Percentiles rank a stretch among this genome's conserved stretches.
Evolutionary conservation across 805 yeast genomes (phyloP).

Genomic region (Metschnikowia picachoensis): DNA sequence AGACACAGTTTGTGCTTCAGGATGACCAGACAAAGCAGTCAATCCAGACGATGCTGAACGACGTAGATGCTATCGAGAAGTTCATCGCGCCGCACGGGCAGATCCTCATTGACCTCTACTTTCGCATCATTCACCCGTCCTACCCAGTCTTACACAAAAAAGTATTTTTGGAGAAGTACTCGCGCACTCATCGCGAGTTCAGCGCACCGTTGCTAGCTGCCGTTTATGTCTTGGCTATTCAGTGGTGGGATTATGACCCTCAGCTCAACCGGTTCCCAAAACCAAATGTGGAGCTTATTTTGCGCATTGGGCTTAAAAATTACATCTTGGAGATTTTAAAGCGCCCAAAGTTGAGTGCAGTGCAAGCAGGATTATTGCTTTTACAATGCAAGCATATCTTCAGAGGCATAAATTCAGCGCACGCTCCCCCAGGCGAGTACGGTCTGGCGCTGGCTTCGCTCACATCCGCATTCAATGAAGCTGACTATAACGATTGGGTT

Average conservation of each 20-base stretch:
- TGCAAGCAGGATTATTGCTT: slow-evolving; percentile 80
- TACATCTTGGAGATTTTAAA: slow-evolving; percentile 74
- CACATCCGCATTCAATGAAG: slow-evolving; percentile 22
- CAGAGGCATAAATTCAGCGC: slow-evolving; percentile 13
- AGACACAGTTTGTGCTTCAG: slow-evolving; percentile 70
- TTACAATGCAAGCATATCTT: slow-evolving; percentile 57
- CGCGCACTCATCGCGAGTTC: slow-evolving; percentile 86
- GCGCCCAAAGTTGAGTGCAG: slow-evolving; percentile 86
- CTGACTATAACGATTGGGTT: slow-evolving; percentile 72
- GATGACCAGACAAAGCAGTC: slow-evolving; percentile 76
- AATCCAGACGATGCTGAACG: slow-evolving; percentile 65
- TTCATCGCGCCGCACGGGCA: slow-evolving; percentile 92
- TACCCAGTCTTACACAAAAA: slow-evolving; percentile 89
- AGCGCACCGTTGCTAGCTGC: slow-evolving; percentile 90
- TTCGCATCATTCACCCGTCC: slow-evolving; percentile 83
- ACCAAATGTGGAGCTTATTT: slow-evolving; percentile 59
- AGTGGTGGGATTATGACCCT: slow-evolving; percentile 93
- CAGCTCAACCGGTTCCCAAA: slow-evolving; percentile 69
- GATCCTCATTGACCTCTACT: slow-evolving; percentile 71
- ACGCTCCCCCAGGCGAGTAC: slow-evolving; percentile 2
- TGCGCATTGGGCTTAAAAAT: slow-evolving; percentile 54
- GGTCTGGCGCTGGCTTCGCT: slow-evolving; percentile 18
- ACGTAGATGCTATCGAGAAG: slow-evolving; percentile 78
- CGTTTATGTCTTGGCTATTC: slow-evolving; percentile 81
- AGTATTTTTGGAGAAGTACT: slow-evolving; percentile 86